Evolutionary conservation across 2,329 filamentous ascomycete genomes (phyloP).

Genomic region (Chaetothyriales sp.): DNA sequence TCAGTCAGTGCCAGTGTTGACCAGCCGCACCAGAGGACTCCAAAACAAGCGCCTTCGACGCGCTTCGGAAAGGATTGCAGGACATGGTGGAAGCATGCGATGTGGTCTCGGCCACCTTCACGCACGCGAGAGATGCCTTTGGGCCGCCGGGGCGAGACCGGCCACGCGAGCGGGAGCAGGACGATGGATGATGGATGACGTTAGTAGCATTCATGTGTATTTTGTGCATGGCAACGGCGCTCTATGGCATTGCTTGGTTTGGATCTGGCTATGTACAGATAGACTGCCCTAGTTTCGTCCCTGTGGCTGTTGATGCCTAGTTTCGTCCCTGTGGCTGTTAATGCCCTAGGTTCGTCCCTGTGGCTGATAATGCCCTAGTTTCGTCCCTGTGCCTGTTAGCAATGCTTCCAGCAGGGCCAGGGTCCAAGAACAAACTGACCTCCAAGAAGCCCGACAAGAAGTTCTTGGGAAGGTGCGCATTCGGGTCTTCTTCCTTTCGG

Average conservation of each 20-base stretch:
- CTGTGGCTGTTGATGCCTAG: neutral
- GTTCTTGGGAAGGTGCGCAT: conserved; percentile 61
- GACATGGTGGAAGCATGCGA: conserved; percentile 89
- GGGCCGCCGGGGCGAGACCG: conserved; percentile 21
- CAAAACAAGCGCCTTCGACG: conserved; percentile 60
- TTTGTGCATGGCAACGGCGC: conserved; percentile 7
- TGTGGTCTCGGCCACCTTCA: conserved; percentile 84
- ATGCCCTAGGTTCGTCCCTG: no score
- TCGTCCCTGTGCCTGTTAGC: conserved; percentile 12
- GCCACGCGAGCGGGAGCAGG: neutral
- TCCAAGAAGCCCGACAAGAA: conserved; percentile 94
- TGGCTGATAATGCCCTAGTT: conserved; percentile 14
- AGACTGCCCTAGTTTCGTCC: no score
- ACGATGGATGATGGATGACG: neutral
- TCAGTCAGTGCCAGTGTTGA: neutral
- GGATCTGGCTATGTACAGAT: conserved; percentile 18
- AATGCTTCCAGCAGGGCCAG: neutral
- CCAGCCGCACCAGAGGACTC: conserved; percentile 12
- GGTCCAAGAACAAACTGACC: conserved; percentile 43
- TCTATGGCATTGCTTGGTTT: conserved; percentile 5
- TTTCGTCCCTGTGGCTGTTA: no score
- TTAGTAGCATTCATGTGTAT: neutral
- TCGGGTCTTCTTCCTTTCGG: conserved; percentile 70
- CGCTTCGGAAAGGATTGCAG: conserved; percentile 75
- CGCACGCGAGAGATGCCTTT: conserved; percentile 51